These are phyloP conservation scores for Cochlearia excelsa DNA, from an alignment of 345 rosid species.

Conservation along the genomic window DNA sequence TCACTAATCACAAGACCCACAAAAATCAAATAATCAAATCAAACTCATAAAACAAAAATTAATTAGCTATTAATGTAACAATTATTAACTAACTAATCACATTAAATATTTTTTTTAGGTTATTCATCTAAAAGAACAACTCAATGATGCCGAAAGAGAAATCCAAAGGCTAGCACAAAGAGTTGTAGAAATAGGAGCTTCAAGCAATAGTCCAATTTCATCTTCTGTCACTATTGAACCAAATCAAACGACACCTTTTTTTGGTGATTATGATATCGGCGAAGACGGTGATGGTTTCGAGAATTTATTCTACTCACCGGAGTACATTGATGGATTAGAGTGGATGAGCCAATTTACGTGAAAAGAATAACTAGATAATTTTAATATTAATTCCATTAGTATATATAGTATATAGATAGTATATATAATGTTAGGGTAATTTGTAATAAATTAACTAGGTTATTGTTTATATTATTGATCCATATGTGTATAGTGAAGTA, in stretches of 20 bases:
- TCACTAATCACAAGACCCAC: constrained; percentile 25
- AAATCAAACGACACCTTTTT: constrained; percentile 40
- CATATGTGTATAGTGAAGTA: constrained; percentile 17
- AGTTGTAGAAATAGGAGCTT: constrained; percentile 41
- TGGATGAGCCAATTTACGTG: constrained; percentile 50
- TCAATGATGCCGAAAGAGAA: constrained; percentile 50
- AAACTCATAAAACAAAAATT: constrained; percentile 11
- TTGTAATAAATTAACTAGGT: not conserved
- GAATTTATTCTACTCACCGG: constrained; percentile 39
- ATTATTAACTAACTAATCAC: too few relatives aligned
- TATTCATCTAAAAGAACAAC: constrained; percentile 52
- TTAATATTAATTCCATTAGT: not conserved
- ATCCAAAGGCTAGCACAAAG: constrained; percentile 48
- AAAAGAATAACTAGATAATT: not conserved
- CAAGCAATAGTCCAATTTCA: constrained; percentile 45
- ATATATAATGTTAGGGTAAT: not conserved
- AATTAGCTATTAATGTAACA: constrained; percentile 16
- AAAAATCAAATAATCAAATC: constrained; percentile 18
- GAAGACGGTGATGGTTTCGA: constrained; percentile 38
- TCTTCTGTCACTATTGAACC: constrained; percentile 47
- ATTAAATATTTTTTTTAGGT: constrained; percentile 39
- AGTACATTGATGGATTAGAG: constrained; percentile 47
- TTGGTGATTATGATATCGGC: constrained; percentile 44
- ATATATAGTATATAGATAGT: not conserved
- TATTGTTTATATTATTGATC: constrained; percentile 17